Percentiles rank a stretch among this genome's conserved stretches.
These are phyloP conservation scores for Cornus florida DNA, from an alignment of 148 eudicot species.

Conservation along the genomic window DNA sequence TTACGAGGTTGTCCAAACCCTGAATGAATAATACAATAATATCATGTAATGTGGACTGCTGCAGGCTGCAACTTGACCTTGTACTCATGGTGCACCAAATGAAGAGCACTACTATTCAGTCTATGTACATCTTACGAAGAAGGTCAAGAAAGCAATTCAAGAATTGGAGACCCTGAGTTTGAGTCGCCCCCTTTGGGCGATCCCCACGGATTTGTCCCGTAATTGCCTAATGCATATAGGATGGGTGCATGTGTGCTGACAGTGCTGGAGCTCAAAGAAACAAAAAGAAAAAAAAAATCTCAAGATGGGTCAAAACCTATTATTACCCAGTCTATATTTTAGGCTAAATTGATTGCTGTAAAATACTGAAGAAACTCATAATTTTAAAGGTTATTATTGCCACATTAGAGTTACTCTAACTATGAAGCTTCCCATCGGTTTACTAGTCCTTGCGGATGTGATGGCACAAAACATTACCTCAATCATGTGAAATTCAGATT, in stretches of 20 bases:
- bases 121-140: not conserved
- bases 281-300: too few relatives aligned
- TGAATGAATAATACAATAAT: not conserved
- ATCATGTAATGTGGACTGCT: not conserved
- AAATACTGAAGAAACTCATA: not conserved
- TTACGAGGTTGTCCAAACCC: not conserved
- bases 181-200: too few relatives aligned
- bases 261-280: too few relatives aligned
- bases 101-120: not conserved
- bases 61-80: not conserved
- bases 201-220: too few relatives aligned
- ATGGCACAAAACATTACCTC: too few relatives aligned
- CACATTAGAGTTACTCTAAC: not conserved
- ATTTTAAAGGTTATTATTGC: not conserved
- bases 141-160: too few relatives aligned
- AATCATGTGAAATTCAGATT: too few relatives aligned
- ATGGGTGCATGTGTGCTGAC: too few relatives aligned
- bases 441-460: not conserved
- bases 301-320: not conserved
- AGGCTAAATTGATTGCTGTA: not conserved
- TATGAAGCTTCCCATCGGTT: not conserved
- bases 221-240: too few relatives aligned
- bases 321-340: not conserved
- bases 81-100: not conserved
- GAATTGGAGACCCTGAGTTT: too few relatives aligned